Conservation (phyloP, 371 early-diverging fungal genomes). For the Encephalitozoon romaleae region DNA sequence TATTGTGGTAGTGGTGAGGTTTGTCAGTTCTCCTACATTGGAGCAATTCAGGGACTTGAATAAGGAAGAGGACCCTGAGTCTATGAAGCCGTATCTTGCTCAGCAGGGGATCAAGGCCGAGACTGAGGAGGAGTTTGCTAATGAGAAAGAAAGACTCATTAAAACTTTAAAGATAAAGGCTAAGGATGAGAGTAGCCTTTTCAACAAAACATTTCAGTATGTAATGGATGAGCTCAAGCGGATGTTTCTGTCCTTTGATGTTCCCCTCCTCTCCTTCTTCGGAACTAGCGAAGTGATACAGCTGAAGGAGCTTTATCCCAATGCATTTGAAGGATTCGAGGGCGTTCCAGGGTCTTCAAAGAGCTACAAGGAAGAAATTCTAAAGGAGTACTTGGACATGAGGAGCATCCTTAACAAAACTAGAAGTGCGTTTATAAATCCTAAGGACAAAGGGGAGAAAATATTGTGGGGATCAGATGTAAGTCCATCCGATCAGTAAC, state of each 20-base stretch:
- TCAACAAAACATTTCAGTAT: not conserved
- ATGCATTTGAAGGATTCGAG: not conserved
- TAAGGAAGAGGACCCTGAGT: not conserved
- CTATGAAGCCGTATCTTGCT: not conserved
- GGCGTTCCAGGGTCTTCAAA: not conserved
- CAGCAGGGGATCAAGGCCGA: not conserved
- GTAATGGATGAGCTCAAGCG: conserved; percentile 7
- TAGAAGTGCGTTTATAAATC: conserved; percentile 2
- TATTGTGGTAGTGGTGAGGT: not conserved
- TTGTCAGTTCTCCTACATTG: not conserved
- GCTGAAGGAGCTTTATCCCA: not conserved
- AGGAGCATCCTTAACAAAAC: not conserved
- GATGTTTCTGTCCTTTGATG: not conserved
- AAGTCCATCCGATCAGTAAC: not conserved
- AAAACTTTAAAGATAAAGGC: not conserved
- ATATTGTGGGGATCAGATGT: not conserved
- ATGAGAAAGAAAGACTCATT: not conserved
- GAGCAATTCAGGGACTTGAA: not conserved
- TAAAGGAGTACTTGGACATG: not conserved
- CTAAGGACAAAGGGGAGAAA: not conserved
- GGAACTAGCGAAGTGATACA: not conserved
- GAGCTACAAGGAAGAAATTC: not conserved
- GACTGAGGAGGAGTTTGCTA: not conserved
- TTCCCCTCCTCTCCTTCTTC: not conserved
- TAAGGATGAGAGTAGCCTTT: not conserved